phyloP scores from a whole-genome alignment of 495 filamentous ascomycete genomes.

The Achaetomiella virescens region DNA sequence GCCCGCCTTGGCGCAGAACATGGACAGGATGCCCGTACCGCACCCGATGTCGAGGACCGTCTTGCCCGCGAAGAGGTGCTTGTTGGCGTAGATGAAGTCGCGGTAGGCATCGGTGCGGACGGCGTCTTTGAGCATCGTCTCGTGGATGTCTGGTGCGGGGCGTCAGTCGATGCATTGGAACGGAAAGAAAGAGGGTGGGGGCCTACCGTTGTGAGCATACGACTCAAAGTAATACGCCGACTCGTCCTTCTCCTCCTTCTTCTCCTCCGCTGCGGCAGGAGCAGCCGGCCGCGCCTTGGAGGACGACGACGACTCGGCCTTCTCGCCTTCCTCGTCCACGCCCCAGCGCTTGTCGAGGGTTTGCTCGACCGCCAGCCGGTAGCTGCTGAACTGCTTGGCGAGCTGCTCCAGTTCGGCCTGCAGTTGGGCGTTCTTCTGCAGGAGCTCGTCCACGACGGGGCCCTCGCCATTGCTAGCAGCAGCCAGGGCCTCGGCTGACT shows the following conservation, averaged over 20 bases:
- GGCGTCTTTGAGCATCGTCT: slow-evolving; percentile 92
- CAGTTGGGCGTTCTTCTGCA: slow-evolving; percentile 56
- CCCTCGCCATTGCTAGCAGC: slow-evolving; percentile 14
- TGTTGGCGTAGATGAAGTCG: slow-evolving; percentile 96
- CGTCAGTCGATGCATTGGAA: neutral
- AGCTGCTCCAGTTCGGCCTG: slow-evolving; percentile 62
- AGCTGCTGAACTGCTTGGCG: slow-evolving; percentile 63
- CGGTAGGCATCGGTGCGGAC: slow-evolving; percentile 93
- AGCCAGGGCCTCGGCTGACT: neutral
- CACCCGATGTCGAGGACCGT: slow-evolving; percentile 96
- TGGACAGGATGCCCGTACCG: slow-evolving; percentile 71
- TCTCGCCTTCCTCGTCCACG: slow-evolving; percentile 31
- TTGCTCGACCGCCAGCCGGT: slow-evolving; percentile 59
- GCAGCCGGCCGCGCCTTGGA: slow-evolving; percentile 10
- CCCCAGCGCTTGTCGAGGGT: slow-evolving; percentile 67
- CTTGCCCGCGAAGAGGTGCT: slow-evolving; percentile 95
- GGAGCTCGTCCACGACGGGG: slow-evolving; percentile 35
- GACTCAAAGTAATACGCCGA: slow-evolving; percentile 74
- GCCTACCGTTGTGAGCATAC: slow-evolving; percentile 69
- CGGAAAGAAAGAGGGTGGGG: neutral
- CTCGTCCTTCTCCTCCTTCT: slow-evolving; percentile 39
- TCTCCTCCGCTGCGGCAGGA: slow-evolving; percentile 6
- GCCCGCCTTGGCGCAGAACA: slow-evolving; percentile 94
- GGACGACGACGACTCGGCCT: slow-evolving; percentile 2
- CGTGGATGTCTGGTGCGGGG: slow-evolving; percentile 65